phyloP scores from a whole-genome alignment of 257 asterid genomes.

The Solanum etuberosum region DNA sequence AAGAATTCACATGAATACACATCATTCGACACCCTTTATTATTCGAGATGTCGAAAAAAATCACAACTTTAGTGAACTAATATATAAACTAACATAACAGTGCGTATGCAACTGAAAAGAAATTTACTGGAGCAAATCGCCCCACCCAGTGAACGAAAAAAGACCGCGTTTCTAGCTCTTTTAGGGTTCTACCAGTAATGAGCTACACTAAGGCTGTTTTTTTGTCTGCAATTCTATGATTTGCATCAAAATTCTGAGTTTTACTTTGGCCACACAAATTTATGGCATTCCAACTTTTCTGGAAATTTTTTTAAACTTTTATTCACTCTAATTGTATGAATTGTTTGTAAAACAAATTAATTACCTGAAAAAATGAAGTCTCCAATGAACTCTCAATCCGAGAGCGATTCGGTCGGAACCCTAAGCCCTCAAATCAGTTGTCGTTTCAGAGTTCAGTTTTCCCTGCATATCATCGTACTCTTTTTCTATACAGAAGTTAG shows the following conservation, averaged over 20 bases:
- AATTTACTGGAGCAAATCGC: constrained; percentile 12
- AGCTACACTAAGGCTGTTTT: not conserved
- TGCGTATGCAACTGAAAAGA: not conserved
- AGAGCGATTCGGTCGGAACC: not conserved
- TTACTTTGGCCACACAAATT: not conserved
- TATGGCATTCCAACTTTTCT: not conserved
- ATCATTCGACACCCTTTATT: not conserved
- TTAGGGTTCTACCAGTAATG: not conserved
- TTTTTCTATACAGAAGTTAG: not conserved
- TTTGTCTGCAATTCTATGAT: not conserved
- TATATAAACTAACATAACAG: not conserved
- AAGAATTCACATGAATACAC: not conserved
- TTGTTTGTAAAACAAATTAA: not conserved
- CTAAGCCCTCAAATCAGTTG: not conserved
- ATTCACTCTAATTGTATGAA: not conserved
- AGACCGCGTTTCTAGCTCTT: not conserved
- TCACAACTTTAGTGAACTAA: not conserved
- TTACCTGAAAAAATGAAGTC: not conserved
- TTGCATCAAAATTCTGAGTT: not conserved
- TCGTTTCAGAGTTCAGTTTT: not conserved
- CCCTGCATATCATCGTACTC: not conserved
- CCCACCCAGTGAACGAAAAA: not conserved
- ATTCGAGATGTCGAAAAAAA: not conserved
- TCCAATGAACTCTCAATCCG: not conserved
- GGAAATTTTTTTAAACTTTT: no score